phyloP scores from a whole-genome alignment of 1,284 basidiomycete genomes.

The Vanrija sp. region DNA sequence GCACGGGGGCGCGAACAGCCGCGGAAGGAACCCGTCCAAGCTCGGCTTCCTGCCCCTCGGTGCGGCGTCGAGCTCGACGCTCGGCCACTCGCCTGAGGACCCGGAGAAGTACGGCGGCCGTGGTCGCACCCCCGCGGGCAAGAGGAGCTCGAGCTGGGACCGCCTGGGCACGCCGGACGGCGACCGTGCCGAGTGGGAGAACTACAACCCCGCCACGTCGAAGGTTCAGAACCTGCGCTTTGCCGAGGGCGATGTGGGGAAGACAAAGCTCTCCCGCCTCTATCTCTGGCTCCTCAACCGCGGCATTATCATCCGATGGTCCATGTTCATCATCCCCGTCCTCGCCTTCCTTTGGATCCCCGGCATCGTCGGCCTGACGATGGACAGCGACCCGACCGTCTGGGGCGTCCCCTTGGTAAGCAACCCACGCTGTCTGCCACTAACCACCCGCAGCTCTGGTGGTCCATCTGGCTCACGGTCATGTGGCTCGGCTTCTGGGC shows the following conservation, averaged over 20 bases:
- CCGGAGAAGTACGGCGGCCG: too few relatives aligned
- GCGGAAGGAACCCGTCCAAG: conserved; percentile 5
- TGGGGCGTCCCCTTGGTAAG: conserved; percentile 52
- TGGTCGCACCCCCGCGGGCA: too few relatives aligned
- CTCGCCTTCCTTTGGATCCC: conserved; percentile 67
- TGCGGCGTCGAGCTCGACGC: neutral
- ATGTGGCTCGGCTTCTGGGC: conserved; percentile 85
- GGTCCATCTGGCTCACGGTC: conserved; percentile 80
- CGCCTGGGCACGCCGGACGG: neutral
- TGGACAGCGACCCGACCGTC: conserved; percentile 55
- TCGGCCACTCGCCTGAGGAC: too few relatives aligned
- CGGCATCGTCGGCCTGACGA: conserved; percentile 65
- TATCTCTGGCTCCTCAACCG: conserved; percentile 73
- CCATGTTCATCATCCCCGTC: conserved; percentile 70
- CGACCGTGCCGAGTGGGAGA: conserved; percentile 25
- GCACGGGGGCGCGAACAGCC: neutral
- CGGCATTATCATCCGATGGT: conserved; percentile 75
- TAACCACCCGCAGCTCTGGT: conserved; percentile 57
- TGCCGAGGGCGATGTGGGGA: conserved; percentile 50
- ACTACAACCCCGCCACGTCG: conserved; percentile 43
- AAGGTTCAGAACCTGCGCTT: conserved; percentile 44
- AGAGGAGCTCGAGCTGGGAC: neutral
- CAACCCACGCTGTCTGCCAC: neutral
- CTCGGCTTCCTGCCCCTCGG: conserved; percentile 10
- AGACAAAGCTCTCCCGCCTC: conserved; percentile 46